Evolutionary conservation across 495 filamentous ascomycete genomes (phyloP), one percentile per base, ranked within the genome.

Genomic region (Trichoderma parareesei): DNA sequence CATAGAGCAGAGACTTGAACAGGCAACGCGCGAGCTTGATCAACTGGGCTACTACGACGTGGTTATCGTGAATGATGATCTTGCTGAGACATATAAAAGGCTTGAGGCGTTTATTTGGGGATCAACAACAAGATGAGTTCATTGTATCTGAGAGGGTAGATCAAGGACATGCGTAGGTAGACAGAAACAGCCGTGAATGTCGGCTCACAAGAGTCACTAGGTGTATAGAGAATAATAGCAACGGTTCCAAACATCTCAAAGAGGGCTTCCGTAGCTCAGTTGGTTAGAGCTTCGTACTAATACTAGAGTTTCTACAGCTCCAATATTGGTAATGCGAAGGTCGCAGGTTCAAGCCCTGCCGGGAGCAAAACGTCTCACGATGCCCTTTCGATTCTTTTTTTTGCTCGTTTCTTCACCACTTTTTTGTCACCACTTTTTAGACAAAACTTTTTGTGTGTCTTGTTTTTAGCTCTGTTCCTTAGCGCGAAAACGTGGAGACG

Each of bases 41-140:
- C 66, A 63, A 38, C 63, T 14, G 59, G 68, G 37, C 49, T 65
- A 27, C 5, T 60, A 66, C 62, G 67, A 69, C 64, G 66, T 60
- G 42, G 65, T 69, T 63, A 64, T 69, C 33, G 64, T 66, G 18
- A 69, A 69, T 38, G 35, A 66, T 43, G 46, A 69, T 41, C 64
- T 68, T 20, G 68, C 69, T 48, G 61, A 63, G 64, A 64, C 68
- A 46, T 69, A 13, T 44, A 11, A 41, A 1, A 41, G 3, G 11
- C 11, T 41, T 6, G 11, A 41, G 11, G 40, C 40, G 6, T 41
- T 41, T 41, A 11, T 41, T 41, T 41, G 40, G 40, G 40, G 40
- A 41, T 41, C 40, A 41, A 7, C 40, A 41, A 41, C 40, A 0
- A 11, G 11, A 41, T 41, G 40, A 41, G 40, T 3, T 27, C 27